Conservation (phyloP, 1,284 basidiomycete species). For the Rhizoctonia solani region DNA sequence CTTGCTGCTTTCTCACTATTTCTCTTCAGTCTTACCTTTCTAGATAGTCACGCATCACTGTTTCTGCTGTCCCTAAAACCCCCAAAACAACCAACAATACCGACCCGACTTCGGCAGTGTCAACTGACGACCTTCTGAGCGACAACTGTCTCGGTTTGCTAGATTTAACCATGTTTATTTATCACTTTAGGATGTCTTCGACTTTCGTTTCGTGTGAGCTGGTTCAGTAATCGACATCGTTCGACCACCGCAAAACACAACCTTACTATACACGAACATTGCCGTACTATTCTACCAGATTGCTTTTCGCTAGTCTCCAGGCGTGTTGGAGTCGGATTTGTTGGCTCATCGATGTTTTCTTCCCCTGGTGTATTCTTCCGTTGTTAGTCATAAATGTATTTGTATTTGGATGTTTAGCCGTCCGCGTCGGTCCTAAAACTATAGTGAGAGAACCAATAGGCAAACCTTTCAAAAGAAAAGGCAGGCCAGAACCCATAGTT, state of each 20-base stretch:
- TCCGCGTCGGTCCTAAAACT: no score
- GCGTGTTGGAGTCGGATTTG: conserved; percentile 29
- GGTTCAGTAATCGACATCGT: not conserved
- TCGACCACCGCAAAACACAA: not conserved
- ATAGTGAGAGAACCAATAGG: no score
- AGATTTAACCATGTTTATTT: conserved; percentile 31
- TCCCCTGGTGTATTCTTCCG: conserved; percentile 27
- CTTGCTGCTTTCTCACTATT: no score
- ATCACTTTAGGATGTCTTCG: not conserved
- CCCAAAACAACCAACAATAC: not conserved
- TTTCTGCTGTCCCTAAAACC: not conserved
- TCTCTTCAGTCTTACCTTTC: no score
- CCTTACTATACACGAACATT: conserved; percentile 20
- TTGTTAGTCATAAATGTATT: conserved; percentile 30
- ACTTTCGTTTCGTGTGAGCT: not conserved
- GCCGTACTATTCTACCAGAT: not conserved
- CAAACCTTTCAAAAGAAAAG: no score
- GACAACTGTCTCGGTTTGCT: conserved; percentile 14
- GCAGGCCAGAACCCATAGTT: no score
- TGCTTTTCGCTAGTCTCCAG: conserved; percentile 18
- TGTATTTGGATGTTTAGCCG: no score
- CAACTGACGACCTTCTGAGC: not conserved
- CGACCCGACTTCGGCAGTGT: not conserved
- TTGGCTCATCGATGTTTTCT: conserved; percentile 19
- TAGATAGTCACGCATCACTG: no score